Evolutionary conservation across 2,329 filamentous ascomycete genomes (phyloP), one percentile per base, ranked within the genome.

Genomic region (Chaetomium globosum): DNA sequence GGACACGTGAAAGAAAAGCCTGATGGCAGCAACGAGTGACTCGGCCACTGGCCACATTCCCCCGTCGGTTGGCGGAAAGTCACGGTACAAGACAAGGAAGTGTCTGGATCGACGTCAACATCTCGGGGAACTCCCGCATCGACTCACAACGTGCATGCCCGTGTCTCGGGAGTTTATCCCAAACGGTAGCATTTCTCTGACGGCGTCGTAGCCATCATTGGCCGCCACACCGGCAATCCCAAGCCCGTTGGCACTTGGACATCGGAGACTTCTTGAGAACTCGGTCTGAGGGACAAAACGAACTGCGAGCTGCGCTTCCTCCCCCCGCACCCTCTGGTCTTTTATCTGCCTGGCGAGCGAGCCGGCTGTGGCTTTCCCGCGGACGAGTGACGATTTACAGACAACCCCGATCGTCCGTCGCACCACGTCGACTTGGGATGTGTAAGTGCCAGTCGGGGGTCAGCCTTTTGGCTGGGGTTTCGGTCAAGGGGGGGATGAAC

Each of bases 151-250:
- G 43, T 30, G 23, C 46, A 46, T 48, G 26, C 28, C 33, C 23
- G 12, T 65, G 63, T 65, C 64, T 65, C 64, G 59, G 63, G 53
- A 51, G 36, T 5, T 52, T 55, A 39, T 21, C 59, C 31, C 46
- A 63, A n/a, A 59, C 16, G 46, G 49, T 23, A n/a, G 21, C 59
- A 46, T 26, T 19, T 59, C 28, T 23, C 7, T 46, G 13, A 21
- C 12, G 5, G 4, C 46, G 16, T 53, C 30, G 19, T n/a, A 31
- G 16, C 33, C 46, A 2, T 36, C 53, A 61, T 65, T 65, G 58
- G 63, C 31, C 53, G 26, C 53, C 58, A 61, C 57, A 39, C 21
- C 57, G 52, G 51, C 57, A 43, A 49, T 48, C 19, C 31, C 31
- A 28, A 21, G 55, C 28, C 49, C 51, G 16, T n/a, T 63, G 51